Conservation (phyloP, 78 protist species). For the Chrysochromulina tobinii region DNA sequence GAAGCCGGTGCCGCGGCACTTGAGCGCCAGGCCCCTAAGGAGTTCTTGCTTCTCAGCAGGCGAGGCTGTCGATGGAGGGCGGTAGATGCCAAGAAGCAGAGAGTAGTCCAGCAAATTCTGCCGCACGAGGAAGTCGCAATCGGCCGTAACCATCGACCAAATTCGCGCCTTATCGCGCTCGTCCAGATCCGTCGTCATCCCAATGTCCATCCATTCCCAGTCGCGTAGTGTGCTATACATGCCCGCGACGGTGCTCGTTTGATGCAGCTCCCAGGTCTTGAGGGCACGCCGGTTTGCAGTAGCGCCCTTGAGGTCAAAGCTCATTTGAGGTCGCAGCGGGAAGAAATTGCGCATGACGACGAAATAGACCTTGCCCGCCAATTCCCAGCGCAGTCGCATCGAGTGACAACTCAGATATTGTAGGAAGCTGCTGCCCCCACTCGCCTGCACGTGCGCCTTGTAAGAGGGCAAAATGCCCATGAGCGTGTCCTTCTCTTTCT, state of each 20-base stretch:
- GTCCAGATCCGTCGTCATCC: background rate
- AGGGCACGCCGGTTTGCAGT: slow-evolving; percentile 18
- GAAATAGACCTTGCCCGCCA: background rate
- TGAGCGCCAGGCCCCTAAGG: background rate
- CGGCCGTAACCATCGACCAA: background rate
- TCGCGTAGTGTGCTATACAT: background rate
- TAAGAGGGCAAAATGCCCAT: background rate
- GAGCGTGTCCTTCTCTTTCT: background rate
- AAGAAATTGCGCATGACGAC: slow-evolving; percentile 18
- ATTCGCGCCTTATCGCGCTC: background rate
- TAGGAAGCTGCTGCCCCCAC: background rate
- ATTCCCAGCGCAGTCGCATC: background rate
- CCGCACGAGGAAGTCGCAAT: background rate
- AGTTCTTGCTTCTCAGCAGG: background rate
- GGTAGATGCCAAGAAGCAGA: background rate
- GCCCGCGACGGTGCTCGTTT: background rate
- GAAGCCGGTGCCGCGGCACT: background rate
- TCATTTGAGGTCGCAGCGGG: background rate
- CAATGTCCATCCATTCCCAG: slow-evolving; percentile 7
- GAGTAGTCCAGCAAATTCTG: slow-evolving; percentile 3
- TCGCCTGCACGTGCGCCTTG: background rate
- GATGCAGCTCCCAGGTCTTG: background rate
- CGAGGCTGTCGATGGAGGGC: background rate
- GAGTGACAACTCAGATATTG: slow-evolving; percentile 1
- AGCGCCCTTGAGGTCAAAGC: slow-evolving; percentile 13